Evolutionary conservation across 352 stramenopile genomes (phyloP), one percentile per base, ranked within the genome.

Genomic region (Phytopythium aichiense): DNA sequence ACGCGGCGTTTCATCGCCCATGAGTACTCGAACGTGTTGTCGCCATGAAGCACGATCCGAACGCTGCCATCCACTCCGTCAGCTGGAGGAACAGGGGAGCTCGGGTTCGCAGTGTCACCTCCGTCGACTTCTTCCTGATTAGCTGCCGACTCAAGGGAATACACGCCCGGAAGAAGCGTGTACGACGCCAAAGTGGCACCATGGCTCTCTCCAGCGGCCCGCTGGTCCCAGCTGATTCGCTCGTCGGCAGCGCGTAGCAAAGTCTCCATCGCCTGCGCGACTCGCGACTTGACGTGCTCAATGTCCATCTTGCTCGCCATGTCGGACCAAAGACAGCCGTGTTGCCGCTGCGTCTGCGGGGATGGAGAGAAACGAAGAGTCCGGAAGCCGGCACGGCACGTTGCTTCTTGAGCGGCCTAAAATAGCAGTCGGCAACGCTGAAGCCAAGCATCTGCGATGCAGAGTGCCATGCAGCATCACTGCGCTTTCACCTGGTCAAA

Each of bases 1-100:
- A 67, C 74, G 23, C 60, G 76, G 13, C 82, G 76, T 28, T 72
- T 77, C 73, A 92, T 72, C 20, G 63, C 84, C 84, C 83, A 93
- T 30, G 68, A 16, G 60, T 94, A 94, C 53, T 93, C 81, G 51
- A 94, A 94, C 7, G 80, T 80, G 63, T 91, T 93, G 66, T 94
- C 84, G 4, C 83, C 84, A 61, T 94, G 81, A 8, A 94, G 72
- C 15, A 89, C 38, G 1, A 94, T 49, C 2, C 64, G 74, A 20
- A 69, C 63, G 23, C 76, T 72, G 30, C 67, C 74, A 7, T 74
- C 75, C 43, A 73, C 73, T 18, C 68, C 68, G 25, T 81, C 66
- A 15, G 31, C 23, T 7, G 23, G 23, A 38, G 46, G 12, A 22
- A 13, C 23, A 33, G 48, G 48, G 3, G 28, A 38, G 6, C 46